Evolutionary conservation across 192 early-diverging fungal species (phyloP), one percentile per base, ranked within the genome.

Genomic region (Rhizophagus prolifer): DNA sequence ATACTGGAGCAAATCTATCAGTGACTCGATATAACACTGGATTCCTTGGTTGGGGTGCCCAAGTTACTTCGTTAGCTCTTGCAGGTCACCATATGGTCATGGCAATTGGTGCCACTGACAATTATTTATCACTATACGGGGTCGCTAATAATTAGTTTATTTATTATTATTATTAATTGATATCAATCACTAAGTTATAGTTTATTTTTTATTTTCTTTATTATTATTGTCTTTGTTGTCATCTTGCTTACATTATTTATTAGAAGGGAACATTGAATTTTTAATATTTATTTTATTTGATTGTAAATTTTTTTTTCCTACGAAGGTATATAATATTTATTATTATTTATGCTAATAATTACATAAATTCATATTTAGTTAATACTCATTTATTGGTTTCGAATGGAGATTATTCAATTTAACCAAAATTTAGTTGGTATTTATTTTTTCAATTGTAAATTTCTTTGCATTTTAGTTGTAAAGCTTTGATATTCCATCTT

Each of bases 21-120:
- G 6, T 19, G 5, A 76, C 74, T 9, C 61, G 64, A 26, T 76
- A 76, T 31, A 76, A 62, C 21, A 66, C 74, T 31, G 74, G 74
- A n/a, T 76, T 76, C 8, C 44, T 76, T 6, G 74, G 74, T 5
- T 76, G 74, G 74, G 74, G 74, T 54, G 74, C 74, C 21, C 74
- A 76, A 58, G 74, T 76, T 64, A 76, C 62, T 58, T 66, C 63
- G 7, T 38, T 76, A 58, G 64, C 74, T 2, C 64, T 76, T 31
- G 74, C 74, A 50, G 64, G 44, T 23, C 74, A 76, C 58, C 74
- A 76, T n/a, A 66, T 67, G 61, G 44, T 66, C 19, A 66, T 76
- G 61, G 74, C 74, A 19, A 44, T 67, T 13, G 74, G 74, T n/a
- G 74, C 74, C 34, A 76, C 74, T 41, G 74, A 76, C 41, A 66